These are phyloP conservation scores for Russula lepida DNA, from an alignment of 768 basidiomycete species.

Conservation along the genomic window DNA sequence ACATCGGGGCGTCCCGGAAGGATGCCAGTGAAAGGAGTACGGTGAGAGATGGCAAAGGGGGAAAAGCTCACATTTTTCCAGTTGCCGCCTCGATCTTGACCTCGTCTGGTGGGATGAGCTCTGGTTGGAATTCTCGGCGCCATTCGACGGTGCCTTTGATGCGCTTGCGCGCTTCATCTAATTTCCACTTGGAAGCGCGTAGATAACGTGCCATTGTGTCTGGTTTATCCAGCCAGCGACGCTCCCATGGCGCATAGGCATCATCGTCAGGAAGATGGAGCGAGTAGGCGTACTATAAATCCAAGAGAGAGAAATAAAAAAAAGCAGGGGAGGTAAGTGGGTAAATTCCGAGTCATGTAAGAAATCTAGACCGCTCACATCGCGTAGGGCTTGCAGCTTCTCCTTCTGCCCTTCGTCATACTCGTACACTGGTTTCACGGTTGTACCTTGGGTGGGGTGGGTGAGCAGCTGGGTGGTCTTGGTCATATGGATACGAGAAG, in stretches of 20 bases:
- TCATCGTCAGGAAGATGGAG: conserved; percentile 58
- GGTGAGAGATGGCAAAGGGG: background rate
- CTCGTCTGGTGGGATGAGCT: conserved; percentile 75
- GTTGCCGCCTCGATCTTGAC: conserved; percentile 74
- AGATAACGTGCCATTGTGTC: conserved; percentile 71
- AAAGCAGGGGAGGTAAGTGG: background rate
- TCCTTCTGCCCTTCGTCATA: conserved; percentile 58
- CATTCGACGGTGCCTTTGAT: conserved; percentile 75
- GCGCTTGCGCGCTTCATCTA: conserved; percentile 66
- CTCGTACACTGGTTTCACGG: conserved; percentile 44
- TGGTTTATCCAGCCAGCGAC: conserved; percentile 60
- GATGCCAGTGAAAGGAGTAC: background rate
- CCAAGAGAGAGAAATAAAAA: background rate
- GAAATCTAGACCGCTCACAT: conserved; percentile 38
- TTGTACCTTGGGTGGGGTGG: conserved; percentile 43
- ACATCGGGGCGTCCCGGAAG: background rate
- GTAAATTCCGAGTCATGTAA: background rate
- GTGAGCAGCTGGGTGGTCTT: conserved; percentile 45
- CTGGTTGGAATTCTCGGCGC: conserved; percentile 79
- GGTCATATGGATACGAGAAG: conserved; percentile 27
- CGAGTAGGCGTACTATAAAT: conserved; percentile 53
- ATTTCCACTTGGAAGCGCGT: conserved; percentile 80
- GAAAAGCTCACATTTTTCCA: conserved; percentile 67
- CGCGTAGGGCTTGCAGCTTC: conserved; percentile 50
- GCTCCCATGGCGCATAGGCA: conserved; percentile 69